These are phyloP conservation scores for Amaranthus tricolor DNA, from an alignment of 179 eudicot genomes.

Conservation along the genomic window DNA sequence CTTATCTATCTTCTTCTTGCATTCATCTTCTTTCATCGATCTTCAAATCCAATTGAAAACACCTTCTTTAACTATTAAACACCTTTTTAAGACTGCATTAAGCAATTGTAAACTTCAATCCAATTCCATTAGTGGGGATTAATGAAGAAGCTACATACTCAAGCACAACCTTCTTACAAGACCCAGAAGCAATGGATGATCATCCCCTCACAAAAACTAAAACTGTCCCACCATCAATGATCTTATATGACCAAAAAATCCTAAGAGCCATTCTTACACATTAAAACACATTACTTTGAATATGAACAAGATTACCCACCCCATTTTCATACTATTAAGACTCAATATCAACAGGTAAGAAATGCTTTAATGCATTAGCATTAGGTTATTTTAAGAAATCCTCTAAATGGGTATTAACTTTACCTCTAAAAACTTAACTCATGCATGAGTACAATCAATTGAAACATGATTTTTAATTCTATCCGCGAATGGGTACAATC, in stretches of 20 bases:
- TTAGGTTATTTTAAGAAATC: constrained; percentile 12
- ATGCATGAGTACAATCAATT: constrained; percentile 35
- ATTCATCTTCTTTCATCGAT: too few species aligned
- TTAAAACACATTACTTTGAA: constrained; percentile 29
- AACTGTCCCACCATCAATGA: constrained; percentile 38
- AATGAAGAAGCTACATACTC: constrained; percentile 31
- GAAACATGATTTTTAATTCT: constrained; percentile 23
- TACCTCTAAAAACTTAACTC: constrained; percentile 24
- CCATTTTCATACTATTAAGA: not conserved
- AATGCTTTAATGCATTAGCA: constrained; percentile 12
- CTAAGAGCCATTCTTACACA: constrained; percentile 39
- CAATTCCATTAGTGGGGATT: constrained; percentile 27
- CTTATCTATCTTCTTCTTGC: too few species aligned
- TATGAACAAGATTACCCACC: constrained; percentile 19
- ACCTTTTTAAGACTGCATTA: too few species aligned
- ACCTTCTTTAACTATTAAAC: too few species aligned
- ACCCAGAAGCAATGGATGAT: constrained; percentile 22
- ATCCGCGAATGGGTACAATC: constrained; percentile 36
- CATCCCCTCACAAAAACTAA: constrained; percentile 35
- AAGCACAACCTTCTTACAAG: constrained; percentile 13
- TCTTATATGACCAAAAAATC: constrained; percentile 36
- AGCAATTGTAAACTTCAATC: too few species aligned
- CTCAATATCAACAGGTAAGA: constrained; percentile 32
- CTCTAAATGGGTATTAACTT: constrained; percentile 13
- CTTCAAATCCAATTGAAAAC: too few species aligned